A percentile compares a stretch with the other conserved stretches of the same genome.
phyloP scores from a whole-genome alignment of 306 rosid genomes.

The Myrica gale region DNA sequence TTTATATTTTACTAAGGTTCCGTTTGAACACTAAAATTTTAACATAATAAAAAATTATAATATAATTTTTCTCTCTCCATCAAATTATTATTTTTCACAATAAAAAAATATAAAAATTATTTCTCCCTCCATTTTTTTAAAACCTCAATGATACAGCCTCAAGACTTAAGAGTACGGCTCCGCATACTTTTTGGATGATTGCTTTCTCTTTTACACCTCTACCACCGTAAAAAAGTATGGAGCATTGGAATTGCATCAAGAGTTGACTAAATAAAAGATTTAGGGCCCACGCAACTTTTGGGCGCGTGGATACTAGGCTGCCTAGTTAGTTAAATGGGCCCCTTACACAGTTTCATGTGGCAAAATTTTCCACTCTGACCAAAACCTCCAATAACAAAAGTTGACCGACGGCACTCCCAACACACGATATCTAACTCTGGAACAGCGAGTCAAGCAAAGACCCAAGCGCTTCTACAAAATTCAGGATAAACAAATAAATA shows the following conservation, averaged over 20 bases:
- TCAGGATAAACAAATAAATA: not conserved
- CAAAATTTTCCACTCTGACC: conserved; percentile 5
- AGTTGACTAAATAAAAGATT: conserved; percentile 31
- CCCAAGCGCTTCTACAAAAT: not conserved
- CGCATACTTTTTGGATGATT: too few species aligned
- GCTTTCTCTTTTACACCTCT: not conserved
- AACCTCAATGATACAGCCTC: too few species aligned
- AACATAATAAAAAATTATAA: too few species aligned
- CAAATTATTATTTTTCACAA: too few species aligned
- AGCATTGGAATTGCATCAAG: conserved; percentile 23
- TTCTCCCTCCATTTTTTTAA: too few species aligned
- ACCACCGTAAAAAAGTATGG: not conserved
- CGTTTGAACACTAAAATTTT: too few species aligned
- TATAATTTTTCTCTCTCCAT: too few species aligned
- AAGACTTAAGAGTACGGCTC: too few species aligned
- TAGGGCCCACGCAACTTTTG: conserved; percentile 26
- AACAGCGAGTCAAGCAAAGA: too few species aligned
- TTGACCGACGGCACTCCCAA: conserved; percentile 7
- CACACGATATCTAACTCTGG: not conserved
- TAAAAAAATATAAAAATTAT: too few species aligned
- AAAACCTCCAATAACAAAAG: not conserved
- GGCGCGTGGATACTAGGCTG: conserved; percentile 19
- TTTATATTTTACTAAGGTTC: too few species aligned
- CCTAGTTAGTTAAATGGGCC: not conserved
- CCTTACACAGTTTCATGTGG: not conserved